Evolutionary conservation across 306 rosid species (phyloP), one percentile per base, ranked within the genome.

Genomic region (Sechiopsis laciniata): DNA sequence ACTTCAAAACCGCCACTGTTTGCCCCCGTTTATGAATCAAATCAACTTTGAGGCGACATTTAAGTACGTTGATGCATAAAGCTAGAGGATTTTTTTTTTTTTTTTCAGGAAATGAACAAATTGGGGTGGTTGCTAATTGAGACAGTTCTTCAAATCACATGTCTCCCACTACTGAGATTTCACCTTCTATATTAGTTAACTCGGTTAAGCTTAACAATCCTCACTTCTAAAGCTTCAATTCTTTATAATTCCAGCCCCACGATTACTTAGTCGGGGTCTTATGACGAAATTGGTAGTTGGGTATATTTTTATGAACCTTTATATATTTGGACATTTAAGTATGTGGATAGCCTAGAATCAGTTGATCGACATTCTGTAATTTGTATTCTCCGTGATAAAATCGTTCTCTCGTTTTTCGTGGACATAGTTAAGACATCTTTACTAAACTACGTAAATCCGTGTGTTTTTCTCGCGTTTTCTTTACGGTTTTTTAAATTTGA

Each of bases 191-290:
- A 42, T 40, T 40, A 11, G 0, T 1, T 55, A 8, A 22, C 12
- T 67, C 56, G 22, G 37, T 46, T 20, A 67, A 67, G 73, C 40
- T 22, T 46, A 68, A 68, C 37, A 32, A 17, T 48, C 40, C 20
- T 21, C 19, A 21, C 7, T 48, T 68, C 14, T 21, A 21, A 13
- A 17, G 21, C n/a, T 48, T 68, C 20, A 48, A 14, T 68, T 32
- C 57, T 68, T 48, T 5, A 48, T 2, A 4, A 48, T 46, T 52
- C 2, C 8, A 8, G 17, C n/a, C 72, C 42, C 29, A 26, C 29
- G 29, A 26, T 26, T 26, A 26, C 29, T 26, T 26, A 26, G 29
- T 26, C 2, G 2, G 29, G 29, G 29, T 26, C 29, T 26, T 26
- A 26, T 26, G 29, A 26, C 29, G 29, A 26, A 26, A 26, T 26